phyloP scores from a whole-genome alignment of 768 basidiomycete genomes.

The Phaeotremella fagi region DNA sequence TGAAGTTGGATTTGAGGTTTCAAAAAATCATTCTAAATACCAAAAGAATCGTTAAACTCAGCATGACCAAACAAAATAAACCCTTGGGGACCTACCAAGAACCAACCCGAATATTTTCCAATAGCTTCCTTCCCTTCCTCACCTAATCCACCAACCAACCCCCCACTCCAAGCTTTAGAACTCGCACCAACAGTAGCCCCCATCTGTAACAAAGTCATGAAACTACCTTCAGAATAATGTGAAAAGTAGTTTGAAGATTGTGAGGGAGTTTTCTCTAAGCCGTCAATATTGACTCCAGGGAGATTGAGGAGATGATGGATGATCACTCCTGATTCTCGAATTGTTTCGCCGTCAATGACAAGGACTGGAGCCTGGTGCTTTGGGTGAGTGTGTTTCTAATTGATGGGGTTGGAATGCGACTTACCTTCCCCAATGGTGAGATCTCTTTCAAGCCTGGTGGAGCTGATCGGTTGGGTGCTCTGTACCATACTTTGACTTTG shows the following conservation, averaged over 20 bases:
- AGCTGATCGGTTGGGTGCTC: constrained; percentile 19
- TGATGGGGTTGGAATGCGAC: not conserved
- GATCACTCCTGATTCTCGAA: constrained; percentile 37
- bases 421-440: constrained; percentile 35
- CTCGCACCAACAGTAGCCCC: constrained; percentile 14
- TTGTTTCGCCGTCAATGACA: constrained; percentile 18
- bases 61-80: not conserved
- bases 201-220: constrained; percentile 39
- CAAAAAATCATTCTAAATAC: constrained; percentile 7
- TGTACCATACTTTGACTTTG: constrained; percentile 38
- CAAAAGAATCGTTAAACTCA: not conserved
- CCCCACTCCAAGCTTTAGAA: not conserved
- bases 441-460: constrained; percentile 36
- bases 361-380: constrained; percentile 22
- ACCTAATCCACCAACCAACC: constrained; percentile 1
- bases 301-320: constrained; percentile 25
- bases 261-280: constrained; percentile 11
- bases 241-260: constrained; percentile 32
- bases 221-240: constrained; percentile 38
- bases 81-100: constrained; percentile 6
- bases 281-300: not conserved
- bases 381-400: not conserved
- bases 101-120: constrained; percentile 7
- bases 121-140: constrained; percentile 7
- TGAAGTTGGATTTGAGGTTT: constrained; percentile 13